Evolutionary conservation across 2,329 filamentous ascomycete genomes (phyloP).

Genomic region (Cephalotrichum gorgonifer): DNA sequence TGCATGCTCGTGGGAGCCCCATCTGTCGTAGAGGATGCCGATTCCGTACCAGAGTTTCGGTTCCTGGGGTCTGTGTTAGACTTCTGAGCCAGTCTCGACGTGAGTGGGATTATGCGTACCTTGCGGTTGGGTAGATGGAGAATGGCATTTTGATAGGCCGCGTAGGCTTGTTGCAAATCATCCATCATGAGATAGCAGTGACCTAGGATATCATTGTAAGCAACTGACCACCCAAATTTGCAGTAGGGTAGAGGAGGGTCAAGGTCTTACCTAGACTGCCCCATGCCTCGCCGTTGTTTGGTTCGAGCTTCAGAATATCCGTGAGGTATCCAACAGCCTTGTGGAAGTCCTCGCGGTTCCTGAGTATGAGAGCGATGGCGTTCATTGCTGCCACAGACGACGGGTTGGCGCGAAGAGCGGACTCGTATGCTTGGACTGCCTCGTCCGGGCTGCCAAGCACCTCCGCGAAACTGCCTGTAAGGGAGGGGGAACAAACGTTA

Average conservation of each 20-base stretch:
- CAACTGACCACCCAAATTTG: background rate
- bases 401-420: conserved; percentile 75
- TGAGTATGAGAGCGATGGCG: conserved; percentile 81
- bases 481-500: conserved; percentile 16
- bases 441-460: conserved; percentile 80
- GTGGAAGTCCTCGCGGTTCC: conserved; percentile 85
- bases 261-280: conserved; percentile 70
- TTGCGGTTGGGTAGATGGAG: conserved; percentile 91
- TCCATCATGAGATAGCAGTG: conserved; percentile 99
- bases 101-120: conserved; percentile 36
- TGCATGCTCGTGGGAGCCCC: conserved; percentile 91
- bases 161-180: conserved; percentile 91
- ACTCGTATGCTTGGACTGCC: conserved; percentile 83
- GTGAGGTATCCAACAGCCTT: conserved; percentile 91
- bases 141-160: conserved; percentile 88
- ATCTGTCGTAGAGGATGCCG: conserved; percentile 92
- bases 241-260: background rate
- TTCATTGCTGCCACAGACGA: conserved; percentile 90
- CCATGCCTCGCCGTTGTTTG: conserved; percentile 89
- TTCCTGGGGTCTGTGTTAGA: conserved; percentile 43
- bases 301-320: conserved; percentile 82
- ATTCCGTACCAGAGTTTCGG: conserved; percentile 99
- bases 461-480: conserved; percentile 74
- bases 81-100: background rate
- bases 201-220: conserved; percentile 36